Conservation (phyloP, 208 protist species). For the Acanthamoeba triangularis region DNA sequence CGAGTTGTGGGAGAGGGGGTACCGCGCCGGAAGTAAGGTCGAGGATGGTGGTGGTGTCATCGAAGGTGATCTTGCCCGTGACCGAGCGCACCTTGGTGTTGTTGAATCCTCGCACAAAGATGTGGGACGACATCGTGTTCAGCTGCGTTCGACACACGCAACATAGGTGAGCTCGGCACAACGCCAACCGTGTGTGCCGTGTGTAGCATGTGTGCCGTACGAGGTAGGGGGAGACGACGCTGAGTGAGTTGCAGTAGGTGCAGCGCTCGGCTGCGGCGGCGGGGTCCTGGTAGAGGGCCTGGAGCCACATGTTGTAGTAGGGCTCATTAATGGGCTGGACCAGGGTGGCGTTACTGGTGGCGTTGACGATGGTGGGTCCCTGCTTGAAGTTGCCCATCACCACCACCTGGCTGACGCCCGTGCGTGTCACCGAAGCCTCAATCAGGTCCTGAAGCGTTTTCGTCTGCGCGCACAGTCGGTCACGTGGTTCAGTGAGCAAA, state of each 20-base stretch:
- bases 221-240: neutral
- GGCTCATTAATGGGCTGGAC: neutral
- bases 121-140: constrained; percentile 25
- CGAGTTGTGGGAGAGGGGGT: neutral
- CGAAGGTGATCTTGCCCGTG: neutral
- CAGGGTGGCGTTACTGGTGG: neutral
- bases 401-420: neutral
- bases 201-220: too few species aligned
- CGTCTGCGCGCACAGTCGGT: neutral
- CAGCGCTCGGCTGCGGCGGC: neutral
- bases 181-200: too few species aligned
- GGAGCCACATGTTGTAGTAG: neutral
- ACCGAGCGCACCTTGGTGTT: neutral
- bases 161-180: too few species aligned
- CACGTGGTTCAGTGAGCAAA: neutral
- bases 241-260: constrained; percentile 9
- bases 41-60: neutral
- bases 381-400: constrained; percentile 29
- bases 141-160: neutral
- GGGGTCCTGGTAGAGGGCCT: too few species aligned
- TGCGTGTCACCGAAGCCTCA: neutral
- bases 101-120: neutral
- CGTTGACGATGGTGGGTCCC: neutral
- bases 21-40: neutral
- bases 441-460: neutral